These are phyloP conservation scores for Exophiala calicioides DNA, from an alignment of 2,329 filamentous ascomycete genomes.

Conservation along the genomic window DNA sequence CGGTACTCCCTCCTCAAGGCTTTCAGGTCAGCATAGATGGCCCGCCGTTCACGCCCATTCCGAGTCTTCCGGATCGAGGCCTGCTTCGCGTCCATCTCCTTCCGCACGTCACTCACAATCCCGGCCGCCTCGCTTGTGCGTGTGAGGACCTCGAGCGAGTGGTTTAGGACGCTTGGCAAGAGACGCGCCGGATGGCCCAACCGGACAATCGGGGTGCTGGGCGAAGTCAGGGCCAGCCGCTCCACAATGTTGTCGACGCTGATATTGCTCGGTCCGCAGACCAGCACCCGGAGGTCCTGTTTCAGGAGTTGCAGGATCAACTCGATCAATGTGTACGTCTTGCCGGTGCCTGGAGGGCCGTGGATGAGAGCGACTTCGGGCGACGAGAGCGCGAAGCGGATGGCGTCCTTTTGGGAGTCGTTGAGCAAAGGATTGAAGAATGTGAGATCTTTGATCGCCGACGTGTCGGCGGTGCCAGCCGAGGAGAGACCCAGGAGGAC, in stretches of 20 bases:
- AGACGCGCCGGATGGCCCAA: conserved; percentile 91
- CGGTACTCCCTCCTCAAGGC: conserved; percentile 86
- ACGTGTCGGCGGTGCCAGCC: conserved; percentile 53
- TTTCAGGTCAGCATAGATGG: conserved; percentile 81
- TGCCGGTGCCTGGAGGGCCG: conserved; percentile 92
- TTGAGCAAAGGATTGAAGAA: conserved; percentile 61
- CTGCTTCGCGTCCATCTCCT: conserved; percentile 91
- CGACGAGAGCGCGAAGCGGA: conserved; percentile 79
- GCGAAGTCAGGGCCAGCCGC: conserved; percentile 62
- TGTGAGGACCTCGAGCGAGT: conserved; percentile 88
- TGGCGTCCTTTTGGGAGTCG: conserved; percentile 63
- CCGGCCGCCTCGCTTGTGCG: conserved; percentile 85
- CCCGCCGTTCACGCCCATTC: conserved; percentile 73
- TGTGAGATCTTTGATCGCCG: conserved; percentile 48
- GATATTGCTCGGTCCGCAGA: conserved; percentile 97
- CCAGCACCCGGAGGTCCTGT: conserved; percentile 71
- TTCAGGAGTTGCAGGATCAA: conserved; percentile 87
- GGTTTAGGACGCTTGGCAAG: conserved; percentile 80
- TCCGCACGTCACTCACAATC: conserved; percentile 85
- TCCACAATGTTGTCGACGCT: conserved; percentile 98
- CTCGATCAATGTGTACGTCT: conserved; percentile 95
- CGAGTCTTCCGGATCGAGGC: conserved; percentile 84
- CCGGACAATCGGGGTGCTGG: conserved; percentile 81
- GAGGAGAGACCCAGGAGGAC: conserved; percentile 62
- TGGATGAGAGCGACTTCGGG: conserved; percentile 87